phyloP scores from a whole-genome alignment of 1,139 yeast species.

The Kodamaea derodonti region DNA sequence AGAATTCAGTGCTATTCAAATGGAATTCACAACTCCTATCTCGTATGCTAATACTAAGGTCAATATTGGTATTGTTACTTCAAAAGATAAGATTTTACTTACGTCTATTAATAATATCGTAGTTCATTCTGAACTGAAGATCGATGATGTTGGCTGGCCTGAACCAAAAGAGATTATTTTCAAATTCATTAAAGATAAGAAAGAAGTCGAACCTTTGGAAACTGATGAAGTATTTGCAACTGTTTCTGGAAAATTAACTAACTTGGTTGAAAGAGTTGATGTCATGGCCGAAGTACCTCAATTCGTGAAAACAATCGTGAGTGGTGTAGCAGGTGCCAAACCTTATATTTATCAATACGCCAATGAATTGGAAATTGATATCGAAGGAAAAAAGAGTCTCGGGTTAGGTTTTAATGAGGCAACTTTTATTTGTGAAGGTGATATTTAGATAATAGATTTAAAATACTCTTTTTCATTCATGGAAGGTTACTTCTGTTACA shows the following conservation, averaged over 20 bases:
- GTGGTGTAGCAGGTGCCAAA: conserved; percentile 92
- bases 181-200: conserved; percentile 45
- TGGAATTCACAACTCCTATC: conserved; percentile 94
- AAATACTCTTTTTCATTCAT: too few species aligned
- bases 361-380: conserved; percentile 45
- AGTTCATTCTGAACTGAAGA: conserved; percentile 53
- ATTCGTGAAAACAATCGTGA: conserved; percentile 87
- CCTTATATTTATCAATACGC: conserved; percentile 93
- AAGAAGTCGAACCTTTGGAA: conserved; percentile 25
- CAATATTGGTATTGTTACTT: conserved; percentile 69
- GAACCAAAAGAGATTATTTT: conserved; percentile 71
- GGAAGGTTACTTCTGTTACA: too few species aligned
- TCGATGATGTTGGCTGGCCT: conserved; percentile 90
- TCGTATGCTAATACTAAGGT: conserved; percentile 84
- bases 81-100: conserved; percentile 59
- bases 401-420: conserved; percentile 81
- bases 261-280: conserved; percentile 83
- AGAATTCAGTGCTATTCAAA: conserved; percentile 68
- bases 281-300: conserved; percentile 97
- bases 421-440: conserved; percentile 62
- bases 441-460: conserved; percentile 14
- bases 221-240: conserved; percentile 33
- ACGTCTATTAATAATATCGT: conserved; percentile 67
- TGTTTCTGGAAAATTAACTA: conserved; percentile 52
- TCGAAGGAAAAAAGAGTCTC: conserved; percentile 44